Evolutionary conservation across 1,139 yeast genomes (phyloP).

Genomic region (Yamadazyma conglobata): DNA sequence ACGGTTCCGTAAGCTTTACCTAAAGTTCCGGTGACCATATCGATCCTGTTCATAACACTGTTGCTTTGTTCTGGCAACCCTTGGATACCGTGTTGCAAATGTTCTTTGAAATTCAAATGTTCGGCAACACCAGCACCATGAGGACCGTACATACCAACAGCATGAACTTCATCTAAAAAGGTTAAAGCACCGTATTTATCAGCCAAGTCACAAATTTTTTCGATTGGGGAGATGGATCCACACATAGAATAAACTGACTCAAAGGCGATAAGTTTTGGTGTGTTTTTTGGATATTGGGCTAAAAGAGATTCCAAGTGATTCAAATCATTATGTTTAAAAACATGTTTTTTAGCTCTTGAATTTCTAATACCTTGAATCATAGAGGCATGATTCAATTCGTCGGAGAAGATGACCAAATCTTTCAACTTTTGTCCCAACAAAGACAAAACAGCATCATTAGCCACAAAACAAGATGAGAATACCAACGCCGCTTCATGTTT

Average conservation of each 20-base stretch:
- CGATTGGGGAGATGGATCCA: conserved; percentile 94
- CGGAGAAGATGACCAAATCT: conserved; percentile 87
- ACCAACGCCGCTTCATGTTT: conserved; percentile 94
- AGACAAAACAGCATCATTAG: conserved; percentile 94
- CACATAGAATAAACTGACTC: conserved; percentile 98
- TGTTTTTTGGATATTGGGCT: conserved; percentile 72
- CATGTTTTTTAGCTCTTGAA: conserved; percentile 82
- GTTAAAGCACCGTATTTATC: conserved; percentile 97
- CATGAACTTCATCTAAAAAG: conserved; percentile 96
- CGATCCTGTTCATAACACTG: conserved; percentile 84
- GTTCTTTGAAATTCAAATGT: conserved; percentile 84
- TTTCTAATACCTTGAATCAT: conserved; percentile 96
- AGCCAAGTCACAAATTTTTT: conserved; percentile 89
- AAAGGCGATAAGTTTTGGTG: conserved; percentile 93
- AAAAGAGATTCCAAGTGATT: conserved; percentile 75
- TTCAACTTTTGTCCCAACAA: conserved; percentile 87
- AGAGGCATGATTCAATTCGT: conserved; percentile 92
- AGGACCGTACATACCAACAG: conserved; percentile 98
- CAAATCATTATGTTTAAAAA: conserved; percentile 89
- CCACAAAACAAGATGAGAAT: conserved; percentile 92
- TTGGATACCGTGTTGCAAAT: conserved; percentile 63
- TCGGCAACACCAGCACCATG: conserved; percentile 99
- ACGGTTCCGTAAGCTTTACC: conserved; percentile 97
- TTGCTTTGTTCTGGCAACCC: conserved; percentile 32
- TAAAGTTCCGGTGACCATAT: conserved; percentile 93